phyloP scores from a whole-genome alignment of 495 filamentous ascomycete species.

The Aspergillus incahuasiensis region DNA sequence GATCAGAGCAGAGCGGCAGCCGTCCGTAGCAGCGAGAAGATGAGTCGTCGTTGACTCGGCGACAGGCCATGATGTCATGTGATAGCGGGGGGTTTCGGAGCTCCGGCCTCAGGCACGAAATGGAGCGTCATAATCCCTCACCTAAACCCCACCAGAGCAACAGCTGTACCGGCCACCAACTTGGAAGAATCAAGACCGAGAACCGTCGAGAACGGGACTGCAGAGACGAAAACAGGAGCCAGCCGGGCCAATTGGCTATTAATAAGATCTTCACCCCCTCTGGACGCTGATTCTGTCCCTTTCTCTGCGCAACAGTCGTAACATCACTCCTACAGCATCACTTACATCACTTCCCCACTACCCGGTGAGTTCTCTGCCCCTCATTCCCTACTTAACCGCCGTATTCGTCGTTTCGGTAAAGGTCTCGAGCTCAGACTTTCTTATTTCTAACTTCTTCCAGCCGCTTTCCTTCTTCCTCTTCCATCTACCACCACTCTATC shows the following conservation, averaged over 20 bases:
- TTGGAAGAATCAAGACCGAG: background rate
- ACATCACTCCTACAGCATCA: constrained; percentile 16
- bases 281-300: constrained; percentile 10
- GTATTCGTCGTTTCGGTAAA: constrained; percentile 30
- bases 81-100: constrained; percentile 24
- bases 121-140: constrained; percentile 16
- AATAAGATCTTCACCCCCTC: background rate
- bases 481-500: constrained; percentile 9
- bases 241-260: constrained; percentile 1
- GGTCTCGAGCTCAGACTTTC: constrained; percentile 8
- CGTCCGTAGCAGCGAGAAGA: too few species aligned
- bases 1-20: too few species aligned
- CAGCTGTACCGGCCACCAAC: background rate
- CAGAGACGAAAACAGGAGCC: background rate
- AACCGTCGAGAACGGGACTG: background rate
- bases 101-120: constrained; percentile 16
- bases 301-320: constrained; percentile 2
- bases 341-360: constrained; percentile 24
- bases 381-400: constrained; percentile 21
- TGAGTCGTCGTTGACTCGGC: background rate
- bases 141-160: constrained; percentile 17
- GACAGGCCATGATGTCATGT: constrained; percentile 23
- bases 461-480: constrained; percentile 11
- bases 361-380: constrained; percentile 33
- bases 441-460: constrained; percentile 14